These are phyloP conservation scores for Talaromyces sp. DNA, from an alignment of 2,329 filamentous ascomycete species.

Conservation along the genomic window DNA sequence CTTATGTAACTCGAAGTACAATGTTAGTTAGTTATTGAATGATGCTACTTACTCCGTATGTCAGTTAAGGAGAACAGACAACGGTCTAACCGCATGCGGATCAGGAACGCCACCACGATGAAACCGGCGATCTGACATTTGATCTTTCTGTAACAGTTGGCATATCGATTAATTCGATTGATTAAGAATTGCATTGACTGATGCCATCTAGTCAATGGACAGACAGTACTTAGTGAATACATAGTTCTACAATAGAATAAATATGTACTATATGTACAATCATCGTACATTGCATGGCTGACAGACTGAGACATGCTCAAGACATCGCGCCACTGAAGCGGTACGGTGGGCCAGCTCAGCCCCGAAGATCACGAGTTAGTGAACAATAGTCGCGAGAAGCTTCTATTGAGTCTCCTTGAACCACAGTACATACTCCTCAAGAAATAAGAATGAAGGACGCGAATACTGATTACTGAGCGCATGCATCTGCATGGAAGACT, in stretches of 20 bases:
- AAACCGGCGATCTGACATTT: constrained; percentile 1
- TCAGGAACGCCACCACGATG: not conserved
- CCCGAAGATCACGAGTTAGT: not conserved
- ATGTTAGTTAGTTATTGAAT: no score
- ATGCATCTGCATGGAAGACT: not conserved
- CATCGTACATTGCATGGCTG: not conserved
- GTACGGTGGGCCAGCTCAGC: constrained; percentile 10
- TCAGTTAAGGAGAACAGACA: no score
- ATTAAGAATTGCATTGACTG: no score
- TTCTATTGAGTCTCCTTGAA: not conserved
- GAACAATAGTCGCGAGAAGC: constrained; percentile 8
- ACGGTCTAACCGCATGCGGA: constrained; percentile 1
- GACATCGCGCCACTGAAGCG: not conserved
- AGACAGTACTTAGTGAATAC: no score
- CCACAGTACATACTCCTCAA: no score
- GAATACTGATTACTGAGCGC: not conserved
- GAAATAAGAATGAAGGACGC: no score
- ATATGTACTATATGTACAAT: not conserved
- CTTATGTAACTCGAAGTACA: no score
- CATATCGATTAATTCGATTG: not conserved
- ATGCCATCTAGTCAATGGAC: no score
- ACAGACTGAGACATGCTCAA: constrained; percentile 1
- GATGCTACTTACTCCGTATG: no score
- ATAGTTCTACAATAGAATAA: no score
- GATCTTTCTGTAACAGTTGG: not conserved